Conservation (phyloP, 352 stramenopile species). For the Plasmopara muralis region DNA sequence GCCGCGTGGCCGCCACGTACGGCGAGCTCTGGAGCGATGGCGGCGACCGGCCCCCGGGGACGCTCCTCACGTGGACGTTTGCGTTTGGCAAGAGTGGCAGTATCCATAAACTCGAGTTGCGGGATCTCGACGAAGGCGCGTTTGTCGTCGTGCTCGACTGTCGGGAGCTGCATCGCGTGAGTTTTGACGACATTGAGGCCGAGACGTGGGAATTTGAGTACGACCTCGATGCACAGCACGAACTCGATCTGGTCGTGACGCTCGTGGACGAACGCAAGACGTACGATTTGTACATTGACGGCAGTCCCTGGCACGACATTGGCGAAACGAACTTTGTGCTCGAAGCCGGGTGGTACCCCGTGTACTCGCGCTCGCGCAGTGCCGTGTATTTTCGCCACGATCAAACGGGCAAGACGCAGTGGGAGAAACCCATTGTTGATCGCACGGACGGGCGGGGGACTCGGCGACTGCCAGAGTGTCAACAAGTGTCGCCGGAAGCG, state of each 20-base stretch:
- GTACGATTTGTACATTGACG: slow-evolving; percentile 77
- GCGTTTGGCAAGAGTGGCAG: slow-evolving; percentile 68
- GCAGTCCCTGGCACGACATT: slow-evolving; percentile 61
- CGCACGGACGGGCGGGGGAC: slow-evolving; percentile 33
- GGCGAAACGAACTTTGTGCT: slow-evolving; percentile 80
- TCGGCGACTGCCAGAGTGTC: slow-evolving; percentile 23
- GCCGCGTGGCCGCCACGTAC: slow-evolving; percentile 50
- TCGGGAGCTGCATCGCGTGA: slow-evolving; percentile 43
- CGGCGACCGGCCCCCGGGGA: slow-evolving; percentile 33
- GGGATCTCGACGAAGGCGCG: slow-evolving; percentile 63
- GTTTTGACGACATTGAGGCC: slow-evolving; percentile 56
- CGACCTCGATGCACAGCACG: slow-evolving; percentile 61
- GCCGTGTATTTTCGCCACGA: slow-evolving; percentile 75
- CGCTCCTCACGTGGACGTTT: slow-evolving; percentile 69
- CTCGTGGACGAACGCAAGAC: slow-evolving; percentile 55
- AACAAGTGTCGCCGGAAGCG: slow-evolving; percentile 29
- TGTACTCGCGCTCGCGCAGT: slow-evolving; percentile 68
- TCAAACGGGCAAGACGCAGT: slow-evolving; percentile 50
- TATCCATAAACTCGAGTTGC: slow-evolving; percentile 71
- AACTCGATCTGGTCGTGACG: slow-evolving; percentile 55
- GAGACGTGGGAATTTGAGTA: slow-evolving; percentile 75
- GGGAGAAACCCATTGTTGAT: slow-evolving; percentile 69
- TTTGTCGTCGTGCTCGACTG: slow-evolving; percentile 77
- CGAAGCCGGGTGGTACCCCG: slow-evolving; percentile 64
- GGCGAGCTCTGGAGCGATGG: slow-evolving; percentile 41